Base-by-base conservation (phyloP, 352 stramenopile genomes). In the Phytophthora cactorum region DNA sequence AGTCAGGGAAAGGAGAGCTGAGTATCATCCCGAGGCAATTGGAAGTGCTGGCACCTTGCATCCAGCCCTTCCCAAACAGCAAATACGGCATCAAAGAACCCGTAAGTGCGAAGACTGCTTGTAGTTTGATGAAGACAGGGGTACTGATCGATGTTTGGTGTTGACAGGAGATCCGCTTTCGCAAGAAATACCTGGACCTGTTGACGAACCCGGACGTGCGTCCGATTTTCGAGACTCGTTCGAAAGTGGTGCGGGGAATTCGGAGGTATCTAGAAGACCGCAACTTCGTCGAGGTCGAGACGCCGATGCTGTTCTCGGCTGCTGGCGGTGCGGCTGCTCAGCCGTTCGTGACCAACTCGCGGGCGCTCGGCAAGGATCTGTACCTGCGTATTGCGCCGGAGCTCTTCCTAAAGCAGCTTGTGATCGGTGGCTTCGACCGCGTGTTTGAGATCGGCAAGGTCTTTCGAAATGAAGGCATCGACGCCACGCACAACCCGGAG, bases 381-480 rank as follows among this genome's bases (percentile, higher is more conserved):
- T 99, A 96, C 57, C 84, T 99, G 59, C 91, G 97, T 45, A 96
- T 97, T 77, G 97, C 98, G 12, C 97, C 98, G 0, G 98, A 99
- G 82, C 82, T 99, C 2, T 99, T 99, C 78, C 85, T 99, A 22
- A 99, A 99, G 87, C 78, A 92, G 59, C 82, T 97, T 39, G 85
- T 97, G 14, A 96, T 97, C 46, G 97, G 97, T 54, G 97, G 97
- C 53, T 89, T 99, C n/a, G 97, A 99, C 64, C 93, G 97, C 59
- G 97, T 99, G 4, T 99, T 99, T 67, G 97, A 99, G 79, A 97
- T 99, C 74, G 97, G 97, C 64, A 93, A 98, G 41, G 96, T 99
- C 61, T 99, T 99, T 83, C 90, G 97, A 41, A 99, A 99, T 75
- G 97, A 99, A 86, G 86, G 86, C 53, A 86, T 99, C 63, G 97